Base-by-base conservation (phyloP, 768 basidiomycete genomes). In the Sporobolomyces phaffii region DNA sequence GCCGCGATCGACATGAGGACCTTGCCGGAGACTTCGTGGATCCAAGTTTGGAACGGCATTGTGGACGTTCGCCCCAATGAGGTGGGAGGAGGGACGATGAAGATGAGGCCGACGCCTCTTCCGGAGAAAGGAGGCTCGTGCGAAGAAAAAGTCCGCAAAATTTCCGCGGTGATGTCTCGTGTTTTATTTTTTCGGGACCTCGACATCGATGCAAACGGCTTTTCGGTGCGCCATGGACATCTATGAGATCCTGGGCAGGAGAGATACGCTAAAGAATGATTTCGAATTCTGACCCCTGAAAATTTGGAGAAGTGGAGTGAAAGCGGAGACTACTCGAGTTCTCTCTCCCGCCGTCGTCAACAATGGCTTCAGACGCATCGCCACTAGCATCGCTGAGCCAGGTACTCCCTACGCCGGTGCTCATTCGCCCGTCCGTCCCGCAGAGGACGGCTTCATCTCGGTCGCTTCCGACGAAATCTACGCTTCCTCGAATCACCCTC, bases 401-500 rank as follows among this genome's bases (percentile, higher is more conserved):
- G 0, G 43, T 58, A 2, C 51, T 66, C 1, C 14, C 31, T 0
- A 15, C 14, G 1, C 54, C 62, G 0, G 28, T 65, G 22, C 31
- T 47, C 8, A 41, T 71, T 13, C 58, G 70, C 10, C 70, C 65
- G 0, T n/a, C 62, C 5, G 29, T 44, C 11, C 36, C 43, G 0
- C 52, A 41, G 9, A 57, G 70, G 17, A 62, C 62, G 0, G 49
- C 60, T 2, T 52, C 49, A 0, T 57, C 65, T 9, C 52, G 59
- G 8, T 43, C 64, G 1, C 51, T 68, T 22, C 70, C 66, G 34
- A 43, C 50, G 9, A 33, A 57, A 18, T 57, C 61, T 8, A 67
- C 62, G 17, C 38, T 62, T 29, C 70, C 70, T 0, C 40, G 50
- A 5, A 34, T 72, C 47, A 29, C 41, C 22, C 29, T 72, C 60